These are phyloP conservation scores for Pluteus cervinus DNA, from an alignment of 768 basidiomycete genomes.

Conservation along the genomic window DNA sequence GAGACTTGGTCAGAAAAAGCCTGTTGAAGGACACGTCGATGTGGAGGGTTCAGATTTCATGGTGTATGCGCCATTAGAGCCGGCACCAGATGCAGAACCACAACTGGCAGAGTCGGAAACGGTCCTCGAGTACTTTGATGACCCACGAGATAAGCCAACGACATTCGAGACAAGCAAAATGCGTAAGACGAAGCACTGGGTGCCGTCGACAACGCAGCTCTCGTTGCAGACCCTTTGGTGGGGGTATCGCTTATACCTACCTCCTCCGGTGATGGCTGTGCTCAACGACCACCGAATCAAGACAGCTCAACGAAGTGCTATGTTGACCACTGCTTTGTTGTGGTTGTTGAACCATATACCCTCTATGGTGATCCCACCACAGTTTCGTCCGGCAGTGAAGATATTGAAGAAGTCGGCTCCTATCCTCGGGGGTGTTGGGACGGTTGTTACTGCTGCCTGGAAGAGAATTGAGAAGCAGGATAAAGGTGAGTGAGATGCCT, in stretches of 20 bases:
- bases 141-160: too few relatives aligned
- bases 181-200: too few relatives aligned
- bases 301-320: constrained; percentile 67
- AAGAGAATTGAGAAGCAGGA: constrained; percentile 58
- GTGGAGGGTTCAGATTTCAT: constrained; percentile 56
- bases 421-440: constrained; percentile 64
- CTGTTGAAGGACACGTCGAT: constrained; percentile 24
- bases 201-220: constrained; percentile 68
- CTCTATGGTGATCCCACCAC: constrained; percentile 48
- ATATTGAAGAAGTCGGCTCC: constrained; percentile 61
- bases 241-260: constrained; percentile 75
- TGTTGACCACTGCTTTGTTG: constrained; percentile 68
- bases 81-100: constrained; percentile 53
- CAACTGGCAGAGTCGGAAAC: constrained; percentile 65
- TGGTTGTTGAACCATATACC: constrained; percentile 69
- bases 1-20: too few relatives aligned
- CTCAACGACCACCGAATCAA: constrained; percentile 60
- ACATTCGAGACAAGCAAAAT: too few relatives aligned
- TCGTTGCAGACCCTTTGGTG: constrained; percentile 76
- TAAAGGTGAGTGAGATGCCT: constrained; percentile 39
- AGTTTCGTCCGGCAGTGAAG: constrained; percentile 48
- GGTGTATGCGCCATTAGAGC: constrained; percentile 71
- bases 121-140: constrained; percentile 38
- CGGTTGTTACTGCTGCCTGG: constrained; percentile 80
- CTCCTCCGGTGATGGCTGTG: constrained; percentile 64